Evolutionary conservation across 352 stramenopile genomes (phyloP).

Genomic region (Phytophthora podocarpi): DNA sequence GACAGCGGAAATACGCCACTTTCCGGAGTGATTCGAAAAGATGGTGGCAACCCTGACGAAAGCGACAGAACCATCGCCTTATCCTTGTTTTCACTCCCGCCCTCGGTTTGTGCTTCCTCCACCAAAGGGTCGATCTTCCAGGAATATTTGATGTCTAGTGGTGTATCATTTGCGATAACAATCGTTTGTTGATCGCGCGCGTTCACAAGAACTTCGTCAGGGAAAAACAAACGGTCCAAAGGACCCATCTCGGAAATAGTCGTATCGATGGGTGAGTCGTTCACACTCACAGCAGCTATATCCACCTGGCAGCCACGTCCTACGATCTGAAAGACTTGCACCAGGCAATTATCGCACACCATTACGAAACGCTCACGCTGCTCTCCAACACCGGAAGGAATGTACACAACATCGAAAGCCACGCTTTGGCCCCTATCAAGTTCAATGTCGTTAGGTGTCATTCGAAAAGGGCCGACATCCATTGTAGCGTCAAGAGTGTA

Average conservation of each 20-base stretch:
- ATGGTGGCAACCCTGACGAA: slow-evolving; percentile 13
- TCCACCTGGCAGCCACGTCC: slow-evolving; percentile 75
- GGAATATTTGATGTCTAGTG: slow-evolving; percentile 58
- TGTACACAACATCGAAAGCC: slow-evolving; percentile 56
- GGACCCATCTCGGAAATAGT: slow-evolving; percentile 49
- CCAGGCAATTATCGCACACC: slow-evolving; percentile 86
- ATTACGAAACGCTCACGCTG: slow-evolving; percentile 71
- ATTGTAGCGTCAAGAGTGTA: slow-evolving; percentile 2
- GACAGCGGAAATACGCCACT: slow-evolving; percentile 48
- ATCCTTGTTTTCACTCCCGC: not conserved
- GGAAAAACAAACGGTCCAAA: slow-evolving; percentile 59
- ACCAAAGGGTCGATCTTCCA: slow-evolving; percentile 48
- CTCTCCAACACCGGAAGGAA: slow-evolving; percentile 60
- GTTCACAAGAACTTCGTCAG: slow-evolving; percentile 43
- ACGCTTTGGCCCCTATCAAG: slow-evolving; percentile 49
- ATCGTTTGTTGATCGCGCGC: slow-evolving; percentile 42
- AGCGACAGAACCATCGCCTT: slow-evolving; percentile 12
- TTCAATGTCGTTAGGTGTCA: slow-evolving; percentile 64
- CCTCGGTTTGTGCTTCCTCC: not conserved
- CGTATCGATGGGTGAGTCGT: slow-evolving; percentile 50
- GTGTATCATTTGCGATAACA: slow-evolving; percentile 67
- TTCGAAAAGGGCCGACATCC: slow-evolving; percentile 53
- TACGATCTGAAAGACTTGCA: slow-evolving; percentile 70
- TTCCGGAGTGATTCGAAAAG: slow-evolving; percentile 48
- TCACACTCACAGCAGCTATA: slow-evolving; percentile 50